These are phyloP conservation scores for Yarrowia deformans DNA, from an alignment of 805 yeast species.

Conservation along the genomic window DNA sequence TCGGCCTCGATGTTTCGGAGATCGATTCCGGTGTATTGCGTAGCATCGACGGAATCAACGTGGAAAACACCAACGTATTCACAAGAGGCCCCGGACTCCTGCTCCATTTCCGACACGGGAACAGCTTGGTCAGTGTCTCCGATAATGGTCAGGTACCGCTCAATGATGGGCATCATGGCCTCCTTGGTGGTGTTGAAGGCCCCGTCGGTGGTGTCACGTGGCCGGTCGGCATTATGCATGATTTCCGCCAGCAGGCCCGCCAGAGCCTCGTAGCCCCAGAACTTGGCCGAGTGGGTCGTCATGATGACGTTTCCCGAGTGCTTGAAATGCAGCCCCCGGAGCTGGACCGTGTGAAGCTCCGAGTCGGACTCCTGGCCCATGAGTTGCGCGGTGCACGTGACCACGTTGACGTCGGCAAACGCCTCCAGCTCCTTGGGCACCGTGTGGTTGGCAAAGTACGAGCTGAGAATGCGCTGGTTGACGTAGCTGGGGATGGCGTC, in stretches of 20 bases:
- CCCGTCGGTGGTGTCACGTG: neutral
- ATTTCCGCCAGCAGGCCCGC: conserved; percentile 55
- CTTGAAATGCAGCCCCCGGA: conserved; percentile 51
- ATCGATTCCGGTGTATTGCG: conserved; percentile 54
- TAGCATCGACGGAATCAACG: conserved; percentile 64
- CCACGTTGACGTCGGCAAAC: conserved; percentile 40
- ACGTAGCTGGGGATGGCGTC: conserved; percentile 42
- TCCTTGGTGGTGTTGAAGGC: conserved; percentile 64
- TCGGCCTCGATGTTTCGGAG: conserved; percentile 74
- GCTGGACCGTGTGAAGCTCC: conserved; percentile 43
- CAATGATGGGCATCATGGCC: conserved; percentile 56
- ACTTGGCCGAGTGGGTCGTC: conserved; percentile 49
- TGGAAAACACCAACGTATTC: conserved; percentile 77
- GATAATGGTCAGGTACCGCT: conserved; percentile 40
- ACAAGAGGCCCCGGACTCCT: conserved; percentile 62
- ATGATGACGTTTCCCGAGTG: conserved; percentile 49
- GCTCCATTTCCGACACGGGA: conserved; percentile 65
- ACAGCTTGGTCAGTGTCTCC: conserved; percentile 62
- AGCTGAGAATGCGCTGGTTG: conserved; percentile 4
- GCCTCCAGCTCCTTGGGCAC: conserved; percentile 33
- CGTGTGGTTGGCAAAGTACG: conserved; percentile 22
- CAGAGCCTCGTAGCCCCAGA: conserved; percentile 47
- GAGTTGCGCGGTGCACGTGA: conserved; percentile 38
- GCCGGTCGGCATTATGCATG: conserved; percentile 52
- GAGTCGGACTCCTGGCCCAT: conserved; percentile 44